Base-by-base conservation (phyloP, 805 yeast genomes). In the Metschnikowia gruessii region DNA sequence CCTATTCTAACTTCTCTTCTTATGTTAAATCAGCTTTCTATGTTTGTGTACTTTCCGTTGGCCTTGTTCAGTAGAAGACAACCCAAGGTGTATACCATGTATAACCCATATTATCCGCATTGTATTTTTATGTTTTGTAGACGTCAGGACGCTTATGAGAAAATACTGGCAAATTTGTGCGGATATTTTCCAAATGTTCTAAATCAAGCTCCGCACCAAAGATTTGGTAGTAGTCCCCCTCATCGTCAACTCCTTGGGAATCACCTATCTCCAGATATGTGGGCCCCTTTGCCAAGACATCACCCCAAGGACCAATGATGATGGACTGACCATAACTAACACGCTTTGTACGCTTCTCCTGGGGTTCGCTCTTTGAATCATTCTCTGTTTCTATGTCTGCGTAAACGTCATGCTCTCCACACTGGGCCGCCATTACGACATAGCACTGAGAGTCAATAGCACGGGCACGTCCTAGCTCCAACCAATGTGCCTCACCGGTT, bases 401-500 rank as follows among this genome's bases (percentile, higher is more conserved):
- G 29, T 62, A 59, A 0, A 80, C 73, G 48, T 82, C 81, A 61
- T 90, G 97, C 34, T 67, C 65, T 2, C 97, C 97, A 46, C 82
- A 80, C 60, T 89, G 96, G 0, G 94, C 95, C 2, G 97, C 91
- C 85, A 90, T 79, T 3, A 92, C 70, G 5, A 91, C 96, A 62
- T 77, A 94, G 49, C 85, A 74, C 65, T 94, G 98, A 1, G 92
- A 78, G 60, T 91, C 96, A 11, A 92, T 77, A 3, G 98, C 98
- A 40, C 97, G 71, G 0, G 96, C 85, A 22, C 81, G 73, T 1
- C 88, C 97, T 42, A 92, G 70, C 1, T 79, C 63, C 43, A 81
- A 81, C 96, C 97, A 92, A 60, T 92, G 99, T 1, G 92, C 88
- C 42, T 81, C 81, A 1, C 99, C 99, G 0, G 98, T 92, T 52